Conservation (phyloP, 495 filamentous ascomycete species). For the Hypoxylon cercidicola region DNA sequence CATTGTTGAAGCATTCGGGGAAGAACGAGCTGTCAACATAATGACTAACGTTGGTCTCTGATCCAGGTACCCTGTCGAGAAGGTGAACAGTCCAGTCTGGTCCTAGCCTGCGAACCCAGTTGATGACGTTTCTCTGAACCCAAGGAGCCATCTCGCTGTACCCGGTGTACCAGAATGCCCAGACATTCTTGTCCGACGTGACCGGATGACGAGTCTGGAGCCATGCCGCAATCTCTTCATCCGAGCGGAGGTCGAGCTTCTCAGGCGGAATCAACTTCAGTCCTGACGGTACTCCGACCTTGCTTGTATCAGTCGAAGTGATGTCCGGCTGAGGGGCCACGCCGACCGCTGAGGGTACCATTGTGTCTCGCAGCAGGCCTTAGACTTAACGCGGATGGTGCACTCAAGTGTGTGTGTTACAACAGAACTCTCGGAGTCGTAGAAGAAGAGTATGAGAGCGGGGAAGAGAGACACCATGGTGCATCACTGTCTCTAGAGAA, state of each 20-base stretch:
- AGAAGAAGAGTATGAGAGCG: too few species aligned
- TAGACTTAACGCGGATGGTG: not conserved
- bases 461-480: too few species aligned
- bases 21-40: constrained; percentile 47
- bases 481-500: too few species aligned
- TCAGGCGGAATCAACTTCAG: constrained; percentile 36
- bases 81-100: constrained; percentile 47
- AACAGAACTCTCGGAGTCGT: not conserved
- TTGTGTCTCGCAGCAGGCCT: not conserved
- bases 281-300: constrained; percentile 29
- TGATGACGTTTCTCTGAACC: constrained; percentile 51
- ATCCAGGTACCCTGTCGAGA: constrained; percentile 41
- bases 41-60: constrained; percentile 35
- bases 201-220: constrained; percentile 43
- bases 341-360: constrained; percentile 34
- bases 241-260: constrained; percentile 39
- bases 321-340: constrained; percentile 16
- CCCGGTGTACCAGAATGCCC: constrained; percentile 56
- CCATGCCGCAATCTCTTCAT: constrained; percentile 42
- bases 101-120: constrained; percentile 46
- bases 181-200: constrained; percentile 57
- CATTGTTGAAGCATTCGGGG: constrained; percentile 48
- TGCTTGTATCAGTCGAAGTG: constrained; percentile 12
- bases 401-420: not conserved
- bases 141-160: constrained; percentile 46